Evolutionary conservation across 805 yeast genomes (phyloP).

Genomic region (Suhomyces kilbournensis): DNA sequence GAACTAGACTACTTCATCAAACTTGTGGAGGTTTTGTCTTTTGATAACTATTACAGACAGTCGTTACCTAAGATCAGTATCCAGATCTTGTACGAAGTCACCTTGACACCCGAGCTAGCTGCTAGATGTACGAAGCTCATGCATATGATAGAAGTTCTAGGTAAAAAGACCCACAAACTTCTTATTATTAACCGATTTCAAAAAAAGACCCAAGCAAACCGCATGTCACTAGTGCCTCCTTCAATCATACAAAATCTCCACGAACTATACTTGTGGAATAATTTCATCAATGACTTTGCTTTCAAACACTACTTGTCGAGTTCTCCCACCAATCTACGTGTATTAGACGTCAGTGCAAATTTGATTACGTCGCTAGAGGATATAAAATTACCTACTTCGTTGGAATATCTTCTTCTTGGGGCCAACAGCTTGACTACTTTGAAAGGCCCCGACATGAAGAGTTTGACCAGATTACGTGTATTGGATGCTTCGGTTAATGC

Average conservation of each 20-base stretch:
- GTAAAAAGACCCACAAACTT: slow-evolving; percentile 10
- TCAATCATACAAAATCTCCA: slow-evolving; percentile 6
- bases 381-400: slow-evolving; percentile 10
- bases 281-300: slow-evolving; percentile 9
- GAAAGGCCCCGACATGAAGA: slow-evolving; percentile 11
- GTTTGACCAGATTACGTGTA: slow-evolving; percentile 3
- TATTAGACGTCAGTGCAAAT: slow-evolving; percentile 16
- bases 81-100: slow-evolving; percentile 9
- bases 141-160: slow-evolving; percentile 8
- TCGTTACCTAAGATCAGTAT: slow-evolving; percentile 8
- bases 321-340: neutral
- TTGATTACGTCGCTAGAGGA: slow-evolving; percentile 11
- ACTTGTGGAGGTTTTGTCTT: slow-evolving; percentile 12
- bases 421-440: slow-evolving; percentile 14
- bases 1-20: slow-evolving; percentile 12
- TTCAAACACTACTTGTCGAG: neutral
- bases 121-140: slow-evolving; percentile 8
- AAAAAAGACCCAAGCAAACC: neutral
- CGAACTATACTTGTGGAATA: slow-evolving; percentile 13
- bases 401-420: slow-evolving; percentile 10
- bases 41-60: slow-evolving; percentile 13
- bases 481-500: slow-evolving; percentile 16
- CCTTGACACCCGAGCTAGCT: slow-evolving; percentile 1
- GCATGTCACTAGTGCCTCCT: slow-evolving; percentile 3
- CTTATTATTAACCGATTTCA: slow-evolving; percentile 8